Conservation (phyloP, 106 monocot species). For the Dendrobium nobile region DNA sequence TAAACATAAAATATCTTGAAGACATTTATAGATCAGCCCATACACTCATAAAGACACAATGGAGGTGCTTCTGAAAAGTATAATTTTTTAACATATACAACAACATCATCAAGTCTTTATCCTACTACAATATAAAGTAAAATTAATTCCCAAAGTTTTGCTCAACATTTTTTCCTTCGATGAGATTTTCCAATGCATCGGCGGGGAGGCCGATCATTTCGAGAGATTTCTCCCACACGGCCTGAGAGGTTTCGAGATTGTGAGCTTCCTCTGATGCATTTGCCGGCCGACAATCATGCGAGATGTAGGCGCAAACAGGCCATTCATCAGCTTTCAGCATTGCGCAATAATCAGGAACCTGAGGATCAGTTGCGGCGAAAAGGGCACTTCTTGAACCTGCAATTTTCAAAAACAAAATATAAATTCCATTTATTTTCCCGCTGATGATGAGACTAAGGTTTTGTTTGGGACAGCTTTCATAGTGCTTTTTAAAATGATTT, state of each 20-base stretch:
- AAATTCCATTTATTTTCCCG: not conserved
- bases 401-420: not conserved
- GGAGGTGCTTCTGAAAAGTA: no score
- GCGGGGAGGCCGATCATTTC: slow-evolving; percentile 71
- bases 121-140: no score
- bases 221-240: slow-evolving; percentile 82
- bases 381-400: slow-evolving; percentile 80
- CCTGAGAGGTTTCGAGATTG: slow-evolving; percentile 69
- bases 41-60: no score
- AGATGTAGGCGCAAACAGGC: slow-evolving; percentile 84
- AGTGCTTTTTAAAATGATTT: no score
- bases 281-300: slow-evolving; percentile 72
- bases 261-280: slow-evolving; percentile 92
- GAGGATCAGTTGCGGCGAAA: slow-evolving; percentile 81
- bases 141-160: not conserved
- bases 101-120: no score
- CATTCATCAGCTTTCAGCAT: slow-evolving; percentile 78
- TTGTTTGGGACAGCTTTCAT: no score
- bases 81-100: no score
- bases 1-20: no score
- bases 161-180: slow-evolving; percentile 54
- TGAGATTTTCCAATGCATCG: slow-evolving; percentile 72
- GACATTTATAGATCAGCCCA: no score
- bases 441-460: not conserved
- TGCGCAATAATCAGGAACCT: slow-evolving; percentile 79